These are phyloP conservation scores for Entomortierella parvispora DNA, from an alignment of 192 early-diverging fungal genomes.

Conservation along the genomic window DNA sequence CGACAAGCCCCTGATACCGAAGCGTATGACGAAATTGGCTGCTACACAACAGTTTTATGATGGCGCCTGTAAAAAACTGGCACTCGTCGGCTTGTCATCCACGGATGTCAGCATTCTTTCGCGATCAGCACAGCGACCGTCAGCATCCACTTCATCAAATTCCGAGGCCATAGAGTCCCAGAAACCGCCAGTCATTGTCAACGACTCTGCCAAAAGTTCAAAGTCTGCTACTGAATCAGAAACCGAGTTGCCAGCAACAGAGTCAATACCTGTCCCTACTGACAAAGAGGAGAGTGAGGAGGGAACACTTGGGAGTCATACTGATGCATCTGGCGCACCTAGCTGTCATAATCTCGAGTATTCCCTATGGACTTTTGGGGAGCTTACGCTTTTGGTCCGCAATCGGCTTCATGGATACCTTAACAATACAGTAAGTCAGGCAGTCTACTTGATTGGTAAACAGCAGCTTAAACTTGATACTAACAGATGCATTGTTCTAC, in stretches of 20 bases:
- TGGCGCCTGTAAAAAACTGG: constrained; percentile 26
- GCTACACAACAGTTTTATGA: constrained; percentile 46
- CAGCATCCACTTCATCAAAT: neutral
- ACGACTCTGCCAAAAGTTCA: neutral
- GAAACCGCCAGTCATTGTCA: neutral
- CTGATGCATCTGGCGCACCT: neutral
- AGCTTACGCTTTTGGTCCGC: constrained; percentile 31
- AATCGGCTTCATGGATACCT: constrained; percentile 40
- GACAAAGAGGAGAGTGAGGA: neutral
- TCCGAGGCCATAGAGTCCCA: neutral
- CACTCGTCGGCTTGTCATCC: constrained; percentile 15
- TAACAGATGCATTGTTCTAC: neutral
- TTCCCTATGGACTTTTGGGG: constrained; percentile 44
- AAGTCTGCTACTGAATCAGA: too few relatives aligned
- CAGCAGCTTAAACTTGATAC: neutral
- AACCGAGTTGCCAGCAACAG: neutral
- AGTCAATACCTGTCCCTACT: neutral
- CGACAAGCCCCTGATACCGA: constrained; percentile 39
- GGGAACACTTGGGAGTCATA: neutral
- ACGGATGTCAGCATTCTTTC: constrained; percentile 14
- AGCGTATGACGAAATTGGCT: constrained; percentile 34
- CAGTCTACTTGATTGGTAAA: neutral
- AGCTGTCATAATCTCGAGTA: constrained; percentile 32
- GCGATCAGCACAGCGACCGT: too few relatives aligned
- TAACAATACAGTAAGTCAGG: constrained; percentile 18